Evolutionary conservation across 495 filamentous ascomycete species (phyloP).

Genomic region (Podospora tetraspora): DNA sequence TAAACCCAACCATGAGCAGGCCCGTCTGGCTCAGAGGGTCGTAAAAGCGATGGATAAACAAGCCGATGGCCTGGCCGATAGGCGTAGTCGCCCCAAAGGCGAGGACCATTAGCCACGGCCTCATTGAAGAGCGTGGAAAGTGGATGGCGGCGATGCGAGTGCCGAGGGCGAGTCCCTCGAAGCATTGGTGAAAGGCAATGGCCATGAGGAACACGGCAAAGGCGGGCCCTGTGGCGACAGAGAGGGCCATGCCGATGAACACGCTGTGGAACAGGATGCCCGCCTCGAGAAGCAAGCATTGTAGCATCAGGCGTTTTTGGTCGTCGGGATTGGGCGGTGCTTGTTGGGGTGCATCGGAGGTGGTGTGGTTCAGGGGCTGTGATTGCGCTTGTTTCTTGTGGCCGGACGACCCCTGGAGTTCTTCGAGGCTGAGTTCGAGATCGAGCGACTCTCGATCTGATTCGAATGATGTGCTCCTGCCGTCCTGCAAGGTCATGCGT

Average conservation of each 20-base stretch:
- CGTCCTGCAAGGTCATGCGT: slow-evolving; percentile 5
- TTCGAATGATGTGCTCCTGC: not conserved
- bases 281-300: slow-evolving; percentile 75
- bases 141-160: slow-evolving; percentile 64
- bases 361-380: not conserved
- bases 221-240: slow-evolving; percentile 70
- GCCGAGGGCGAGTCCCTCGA: slow-evolving; percentile 70
- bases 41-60: slow-evolving; percentile 76
- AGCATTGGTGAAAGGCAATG: slow-evolving; percentile 75
- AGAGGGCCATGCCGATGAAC: slow-evolving; percentile 86
- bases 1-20: slow-evolving; percentile 83
- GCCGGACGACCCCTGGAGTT: slow-evolving; percentile 33
- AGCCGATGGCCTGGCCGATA: slow-evolving; percentile 81
- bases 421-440: slow-evolving; percentile 48
- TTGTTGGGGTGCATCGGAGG: slow-evolving; percentile 13
- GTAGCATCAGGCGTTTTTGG: slow-evolving; percentile 60
- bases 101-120: slow-evolving; percentile 91
- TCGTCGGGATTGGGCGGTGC: slow-evolving; percentile 34
- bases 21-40: slow-evolving; percentile 77
- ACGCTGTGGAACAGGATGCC: slow-evolving; percentile 84
- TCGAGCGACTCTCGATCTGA: slow-evolving; percentile 29
- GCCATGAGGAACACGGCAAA: slow-evolving; percentile 78
- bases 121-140: slow-evolving; percentile 49
- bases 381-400: not conserved
- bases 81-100: slow-evolving; percentile 91